A percentile compares a stretch with the other conserved stretches of the same genome.
Conservation (phyloP, 2,329 filamentous ascomycete species). For the Aphanoascus verrucosus region DNA sequence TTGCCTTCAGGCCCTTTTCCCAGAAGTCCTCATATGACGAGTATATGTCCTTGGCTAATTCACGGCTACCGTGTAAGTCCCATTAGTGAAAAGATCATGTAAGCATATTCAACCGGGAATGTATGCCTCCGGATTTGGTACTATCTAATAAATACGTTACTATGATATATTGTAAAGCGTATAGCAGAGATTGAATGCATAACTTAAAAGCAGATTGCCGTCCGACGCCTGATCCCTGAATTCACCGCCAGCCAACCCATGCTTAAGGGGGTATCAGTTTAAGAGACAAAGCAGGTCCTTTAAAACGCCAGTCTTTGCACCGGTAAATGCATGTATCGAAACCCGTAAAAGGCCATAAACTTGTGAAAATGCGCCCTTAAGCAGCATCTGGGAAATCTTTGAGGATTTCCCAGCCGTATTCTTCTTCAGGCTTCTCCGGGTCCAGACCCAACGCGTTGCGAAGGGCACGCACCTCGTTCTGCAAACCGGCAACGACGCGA, state of each 20-base stretch:
- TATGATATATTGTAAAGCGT: too few species aligned
- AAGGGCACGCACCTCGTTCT: slow-evolving; percentile 41
- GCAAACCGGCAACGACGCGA: slow-evolving; percentile 36
- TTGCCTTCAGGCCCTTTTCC: too few species aligned
- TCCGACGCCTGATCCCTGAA: not conserved
- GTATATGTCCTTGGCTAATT: too few species aligned
- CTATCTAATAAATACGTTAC: not conserved
- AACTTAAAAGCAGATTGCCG: not conserved
- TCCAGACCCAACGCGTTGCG: slow-evolving; percentile 40
- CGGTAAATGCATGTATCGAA: not conserved
- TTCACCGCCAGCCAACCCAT: not conserved
- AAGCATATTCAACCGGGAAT: not conserved
- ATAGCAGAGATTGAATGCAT: not conserved
- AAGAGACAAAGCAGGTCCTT: not conserved
- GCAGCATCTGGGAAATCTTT: slow-evolving; percentile 26
- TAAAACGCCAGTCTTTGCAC: slow-evolving; percentile 2
- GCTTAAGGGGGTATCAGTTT: slow-evolving; percentile 8
- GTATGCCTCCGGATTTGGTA: not conserved
- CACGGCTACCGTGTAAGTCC: too few species aligned
- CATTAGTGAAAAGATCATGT: too few species aligned
- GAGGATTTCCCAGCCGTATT: slow-evolving; percentile 40
- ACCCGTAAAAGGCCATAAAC: not conserved
- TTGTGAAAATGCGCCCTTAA: slow-evolving; percentile 1
- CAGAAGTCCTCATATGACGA: too few species aligned
- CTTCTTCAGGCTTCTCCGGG: slow-evolving; percentile 38